A percentile compares a stretch with the other conserved stretches of the same genome.
Conservation (phyloP, 768 basidiomycete genomes). For the Tricholoma matsutake region DNA sequence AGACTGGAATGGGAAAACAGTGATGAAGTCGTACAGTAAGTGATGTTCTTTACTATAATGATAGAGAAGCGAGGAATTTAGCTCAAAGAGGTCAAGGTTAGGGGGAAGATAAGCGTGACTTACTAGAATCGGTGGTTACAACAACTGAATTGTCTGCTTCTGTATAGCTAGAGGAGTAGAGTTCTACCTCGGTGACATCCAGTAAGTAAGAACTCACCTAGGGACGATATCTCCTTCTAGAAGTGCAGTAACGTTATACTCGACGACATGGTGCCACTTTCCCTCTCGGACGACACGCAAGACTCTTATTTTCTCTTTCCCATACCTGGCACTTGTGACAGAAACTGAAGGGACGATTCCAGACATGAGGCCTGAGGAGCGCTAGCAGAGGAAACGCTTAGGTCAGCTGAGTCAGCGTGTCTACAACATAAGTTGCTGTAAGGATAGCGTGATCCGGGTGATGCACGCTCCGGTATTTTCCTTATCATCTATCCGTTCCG, state of each 20-base stretch:
- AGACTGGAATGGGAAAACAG: not conserved
- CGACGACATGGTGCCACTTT: constrained; percentile 68
- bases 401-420: too few relatives aligned
- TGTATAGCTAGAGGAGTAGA: constrained; percentile 57
- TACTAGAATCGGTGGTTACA: constrained; percentile 91
- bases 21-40: constrained; percentile 44
- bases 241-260: constrained; percentile 78
- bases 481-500: too few relatives aligned
- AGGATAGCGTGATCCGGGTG: too few relatives aligned
- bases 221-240: constrained; percentile 82
- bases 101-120: constrained; percentile 20
- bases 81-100: not conserved
- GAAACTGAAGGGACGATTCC: not conserved
- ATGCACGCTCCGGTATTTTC: too few relatives aligned
- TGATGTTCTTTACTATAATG: constrained; percentile 66
- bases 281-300: constrained; percentile 77
- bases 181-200: not conserved
- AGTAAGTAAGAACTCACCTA: constrained; percentile 45
- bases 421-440: too few relatives aligned
- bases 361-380: not conserved
- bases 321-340: constrained; percentile 55
- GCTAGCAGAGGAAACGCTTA: too few relatives aligned
- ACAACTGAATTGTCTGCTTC: constrained; percentile 84
- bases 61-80: too few relatives aligned
- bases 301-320: constrained; percentile 87